phyloP scores from a whole-genome alignment of 1,284 basidiomycete genomes.

The Athelia sp. region DNA sequence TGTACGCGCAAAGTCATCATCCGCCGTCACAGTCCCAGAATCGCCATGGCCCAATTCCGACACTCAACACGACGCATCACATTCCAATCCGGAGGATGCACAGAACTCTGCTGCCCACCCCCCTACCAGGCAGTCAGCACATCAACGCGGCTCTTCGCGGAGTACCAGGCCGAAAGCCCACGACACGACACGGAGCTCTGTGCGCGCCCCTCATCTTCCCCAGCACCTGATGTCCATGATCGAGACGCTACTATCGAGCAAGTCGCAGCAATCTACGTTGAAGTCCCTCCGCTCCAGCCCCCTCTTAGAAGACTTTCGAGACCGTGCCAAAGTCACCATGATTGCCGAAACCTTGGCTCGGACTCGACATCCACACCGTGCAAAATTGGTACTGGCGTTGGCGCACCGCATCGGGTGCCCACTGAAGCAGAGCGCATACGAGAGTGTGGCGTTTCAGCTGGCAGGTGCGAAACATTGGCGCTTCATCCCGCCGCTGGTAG shows the following conservation, averaged over 20 bases:
- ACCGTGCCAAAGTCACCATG: constrained; percentile 33
- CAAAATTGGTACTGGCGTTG: constrained; percentile 39
- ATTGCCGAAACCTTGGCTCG: constrained; percentile 41
- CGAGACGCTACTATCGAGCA: constrained; percentile 18
- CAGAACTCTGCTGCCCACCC: too few species aligned
- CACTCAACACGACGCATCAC: not conserved
- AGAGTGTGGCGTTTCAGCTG: constrained; percentile 45
- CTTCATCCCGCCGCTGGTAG: constrained; percentile 39
- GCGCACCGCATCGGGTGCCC: constrained; percentile 42
- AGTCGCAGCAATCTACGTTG: constrained; percentile 16
- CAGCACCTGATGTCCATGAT: not conserved
- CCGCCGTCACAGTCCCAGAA: not conserved
- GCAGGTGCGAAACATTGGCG: constrained; percentile 44
- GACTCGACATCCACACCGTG: constrained; percentile 32
- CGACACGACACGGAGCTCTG: too few species aligned
- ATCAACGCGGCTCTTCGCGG: not conserved
- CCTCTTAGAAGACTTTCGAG: constrained; percentile 25
- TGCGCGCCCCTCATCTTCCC: constrained; percentile 3
- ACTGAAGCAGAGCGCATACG: constrained; percentile 53
- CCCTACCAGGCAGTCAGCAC: not conserved
- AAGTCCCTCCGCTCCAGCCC: not conserved
- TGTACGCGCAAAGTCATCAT: not conserved
- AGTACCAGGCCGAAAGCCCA: too few species aligned
- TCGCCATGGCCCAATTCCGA: not conserved
- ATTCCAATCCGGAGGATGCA: not conserved